Evolutionary conservation across 2,329 filamentous ascomycete genomes (phyloP).

Genomic region (Didymellaceae sp.): DNA sequence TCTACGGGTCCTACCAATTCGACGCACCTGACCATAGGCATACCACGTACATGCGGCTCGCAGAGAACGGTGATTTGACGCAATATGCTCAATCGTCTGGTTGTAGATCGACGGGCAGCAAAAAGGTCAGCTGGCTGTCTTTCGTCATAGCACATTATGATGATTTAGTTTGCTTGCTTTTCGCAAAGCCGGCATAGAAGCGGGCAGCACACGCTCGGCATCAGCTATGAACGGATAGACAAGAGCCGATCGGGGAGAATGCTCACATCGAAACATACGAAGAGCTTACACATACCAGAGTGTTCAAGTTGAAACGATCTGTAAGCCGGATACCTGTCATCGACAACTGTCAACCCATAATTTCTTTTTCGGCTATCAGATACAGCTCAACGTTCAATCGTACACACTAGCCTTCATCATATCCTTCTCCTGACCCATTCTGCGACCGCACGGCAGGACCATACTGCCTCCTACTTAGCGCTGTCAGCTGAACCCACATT

Average conservation of each 20-base stretch:
- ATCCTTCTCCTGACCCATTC: slow-evolving; percentile 1
- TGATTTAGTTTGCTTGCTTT: slow-evolving; percentile 4
- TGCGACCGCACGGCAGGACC: slow-evolving; percentile 10
- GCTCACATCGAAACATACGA: background rate
- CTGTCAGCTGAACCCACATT: background rate
- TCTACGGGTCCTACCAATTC: slow-evolving; percentile 14
- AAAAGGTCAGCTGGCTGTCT: slow-evolving; percentile 7
- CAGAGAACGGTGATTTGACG: slow-evolving; percentile 8
- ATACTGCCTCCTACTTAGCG: slow-evolving; percentile 1
- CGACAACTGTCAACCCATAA: too few relatives aligned
- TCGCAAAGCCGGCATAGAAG: slow-evolving; percentile 1
- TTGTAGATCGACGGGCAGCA: background rate
- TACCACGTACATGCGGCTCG: slow-evolving; percentile 11
- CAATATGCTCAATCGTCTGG: slow-evolving; percentile 1
- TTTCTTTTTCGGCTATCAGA: too few relatives aligned
- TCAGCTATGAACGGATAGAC: too few relatives aligned
- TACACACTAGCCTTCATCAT: background rate
- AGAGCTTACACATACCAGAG: too few relatives aligned
- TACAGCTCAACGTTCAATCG: background rate
- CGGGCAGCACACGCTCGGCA: slow-evolving; percentile 7
- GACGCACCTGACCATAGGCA: slow-evolving; percentile 15
- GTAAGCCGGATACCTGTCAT: too few relatives aligned
- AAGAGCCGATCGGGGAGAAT: too few relatives aligned
- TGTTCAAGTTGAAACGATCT: too few relatives aligned
- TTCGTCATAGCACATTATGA: background rate